These are phyloP conservation scores for Yamadazyma pseudoaaseri DNA, from an alignment of 1,139 yeast genomes.

Conservation along the genomic window DNA sequence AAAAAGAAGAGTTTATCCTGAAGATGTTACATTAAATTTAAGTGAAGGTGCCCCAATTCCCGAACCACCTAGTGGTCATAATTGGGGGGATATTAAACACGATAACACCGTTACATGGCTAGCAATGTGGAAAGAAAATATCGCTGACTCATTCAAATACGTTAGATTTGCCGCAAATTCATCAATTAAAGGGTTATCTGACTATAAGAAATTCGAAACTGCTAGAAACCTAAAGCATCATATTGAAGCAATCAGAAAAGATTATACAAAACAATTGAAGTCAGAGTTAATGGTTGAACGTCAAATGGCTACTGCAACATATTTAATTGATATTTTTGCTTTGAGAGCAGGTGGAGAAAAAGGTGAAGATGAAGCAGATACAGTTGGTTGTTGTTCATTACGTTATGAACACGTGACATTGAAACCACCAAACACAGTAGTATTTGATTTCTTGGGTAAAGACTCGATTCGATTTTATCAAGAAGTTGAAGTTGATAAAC, in stretches of 20 bases:
- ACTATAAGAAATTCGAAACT: slow-evolving; percentile 87
- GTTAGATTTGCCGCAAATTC: slow-evolving; percentile 92
- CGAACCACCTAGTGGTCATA: slow-evolving; percentile 80
- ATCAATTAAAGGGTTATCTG: slow-evolving; percentile 87
- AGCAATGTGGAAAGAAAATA: slow-evolving; percentile 96
- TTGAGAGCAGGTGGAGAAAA: slow-evolving; percentile 98
- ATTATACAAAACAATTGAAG: slow-evolving; percentile 69
- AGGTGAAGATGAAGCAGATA: slow-evolving; percentile 96
- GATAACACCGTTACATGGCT: slow-evolving; percentile 94
- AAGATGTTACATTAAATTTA: slow-evolving; percentile 82
- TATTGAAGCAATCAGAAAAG: slow-evolving; percentile 71
- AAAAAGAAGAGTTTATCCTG: slow-evolving; percentile 81
- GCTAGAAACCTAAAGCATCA: slow-evolving; percentile 80
- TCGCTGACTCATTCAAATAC: slow-evolving; percentile 78
- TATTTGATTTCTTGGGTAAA: slow-evolving; percentile 95
- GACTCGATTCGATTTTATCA: slow-evolving; percentile 92
- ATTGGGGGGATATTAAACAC: slow-evolving; percentile 87
- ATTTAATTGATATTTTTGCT: slow-evolving; percentile 90
- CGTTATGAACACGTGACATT: slow-evolving; percentile 86
- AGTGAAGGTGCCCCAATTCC: slow-evolving; percentile 75
- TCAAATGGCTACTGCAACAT: slow-evolving; percentile 93
- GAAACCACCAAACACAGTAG: slow-evolving; percentile 80
- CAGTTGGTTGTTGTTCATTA: slow-evolving; percentile 96
- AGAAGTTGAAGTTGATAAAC: slow-evolving; percentile 86
- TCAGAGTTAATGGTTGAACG: slow-evolving; percentile 80